These are phyloP conservation scores for Penicillium sp. DNA, from an alignment of 2,329 filamentous ascomycete species.

Conservation along the genomic window DNA sequence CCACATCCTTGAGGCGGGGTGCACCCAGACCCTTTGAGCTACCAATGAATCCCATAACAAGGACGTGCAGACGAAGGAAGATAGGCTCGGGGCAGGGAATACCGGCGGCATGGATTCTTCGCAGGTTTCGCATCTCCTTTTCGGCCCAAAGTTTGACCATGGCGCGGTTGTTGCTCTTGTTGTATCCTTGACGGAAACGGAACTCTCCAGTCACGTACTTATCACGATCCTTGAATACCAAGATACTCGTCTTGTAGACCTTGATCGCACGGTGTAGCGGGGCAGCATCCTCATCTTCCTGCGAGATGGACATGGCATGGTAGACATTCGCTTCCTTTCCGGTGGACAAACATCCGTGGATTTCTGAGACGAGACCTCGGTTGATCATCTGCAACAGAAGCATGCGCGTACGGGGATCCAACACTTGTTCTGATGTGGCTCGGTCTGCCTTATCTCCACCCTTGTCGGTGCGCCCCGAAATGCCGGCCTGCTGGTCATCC, in stretches of 20 bases:
- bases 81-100: conserved; percentile 91
- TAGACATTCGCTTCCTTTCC: conserved; percentile 99
- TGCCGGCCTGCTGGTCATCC: conserved; percentile 59
- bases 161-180: conserved; percentile 89
- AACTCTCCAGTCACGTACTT: conserved; percentile 95
- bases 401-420: conserved; percentile 93
- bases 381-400: conserved; percentile 96
- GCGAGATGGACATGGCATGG: conserved; percentile 69
- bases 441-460: conserved; percentile 78
- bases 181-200: conserved; percentile 84
- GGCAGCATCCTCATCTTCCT: conserved; percentile 52
- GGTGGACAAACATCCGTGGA: conserved; percentile 93
- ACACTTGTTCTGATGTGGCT: conserved; percentile 89
- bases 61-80: conserved; percentile 85
- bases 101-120: conserved; percentile 76
- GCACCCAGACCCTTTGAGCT: conserved; percentile 84
- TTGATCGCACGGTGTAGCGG: conserved; percentile 84
- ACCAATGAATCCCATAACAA: conserved; percentile 92
- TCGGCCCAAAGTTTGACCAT: conserved; percentile 99
- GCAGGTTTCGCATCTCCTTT: conserved; percentile 94
- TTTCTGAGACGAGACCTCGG: conserved; percentile 79
- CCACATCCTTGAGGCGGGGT: conserved; percentile 84
- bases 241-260: conserved; percentile 96
- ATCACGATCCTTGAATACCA: conserved; percentile 97
- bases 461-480: conserved; percentile 50